These are phyloP conservation scores for Chaetomium cochliodes DNA, from an alignment of 495 filamentous ascomycete species.

Conservation along the genomic window DNA sequence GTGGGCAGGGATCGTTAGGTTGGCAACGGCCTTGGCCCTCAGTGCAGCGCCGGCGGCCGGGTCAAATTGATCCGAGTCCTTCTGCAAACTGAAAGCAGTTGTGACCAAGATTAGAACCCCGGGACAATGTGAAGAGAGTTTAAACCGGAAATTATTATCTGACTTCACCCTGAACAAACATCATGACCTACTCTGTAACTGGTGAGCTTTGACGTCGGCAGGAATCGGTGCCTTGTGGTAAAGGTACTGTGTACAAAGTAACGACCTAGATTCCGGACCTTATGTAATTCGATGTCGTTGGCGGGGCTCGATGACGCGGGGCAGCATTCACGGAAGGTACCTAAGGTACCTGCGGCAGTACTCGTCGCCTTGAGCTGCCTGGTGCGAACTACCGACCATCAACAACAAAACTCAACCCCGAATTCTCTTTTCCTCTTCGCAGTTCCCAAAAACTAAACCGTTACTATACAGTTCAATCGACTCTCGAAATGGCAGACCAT, in stretches of 20 bases:
- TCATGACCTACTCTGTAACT: too few relatives aligned
- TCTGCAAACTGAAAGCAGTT: too few relatives aligned
- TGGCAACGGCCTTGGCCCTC: too few relatives aligned
- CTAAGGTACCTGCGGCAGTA: too few relatives aligned
- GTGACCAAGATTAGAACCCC: too few relatives aligned
- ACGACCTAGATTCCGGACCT: background rate
- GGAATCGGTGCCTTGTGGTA: too few relatives aligned
- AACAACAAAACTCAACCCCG: background rate
- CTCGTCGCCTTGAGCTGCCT: constrained; percentile 30
- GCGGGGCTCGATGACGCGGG: constrained; percentile 25
- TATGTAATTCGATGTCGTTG: background rate
- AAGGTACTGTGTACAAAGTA: too few relatives aligned
- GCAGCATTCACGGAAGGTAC: background rate
- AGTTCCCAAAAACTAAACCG: background rate
- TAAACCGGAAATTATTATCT: too few relatives aligned
- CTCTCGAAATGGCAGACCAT: constrained; percentile 52
- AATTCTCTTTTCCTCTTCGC: background rate
- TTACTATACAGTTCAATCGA: too few relatives aligned
- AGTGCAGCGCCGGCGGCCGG: background rate
- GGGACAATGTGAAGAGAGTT: too few relatives aligned
- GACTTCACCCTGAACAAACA: too few relatives aligned
- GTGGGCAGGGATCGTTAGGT: background rate
- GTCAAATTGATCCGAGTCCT: background rate
- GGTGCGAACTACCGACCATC: constrained; percentile 8
- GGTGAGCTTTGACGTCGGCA: too few relatives aligned